phyloP scores from a whole-genome alignment of 805 yeast species.

The Scheffersomyces amazonensis region DNA sequence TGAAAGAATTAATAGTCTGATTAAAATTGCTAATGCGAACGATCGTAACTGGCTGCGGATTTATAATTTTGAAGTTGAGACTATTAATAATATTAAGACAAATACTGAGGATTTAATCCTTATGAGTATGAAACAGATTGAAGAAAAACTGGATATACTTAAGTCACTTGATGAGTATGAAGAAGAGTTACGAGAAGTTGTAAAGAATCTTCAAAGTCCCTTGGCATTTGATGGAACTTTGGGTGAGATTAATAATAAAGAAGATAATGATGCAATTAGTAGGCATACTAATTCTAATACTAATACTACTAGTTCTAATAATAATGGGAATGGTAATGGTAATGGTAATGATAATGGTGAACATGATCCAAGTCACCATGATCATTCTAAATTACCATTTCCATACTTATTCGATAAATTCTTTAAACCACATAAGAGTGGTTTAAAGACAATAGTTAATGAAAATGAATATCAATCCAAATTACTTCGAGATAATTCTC shows the following conservation, averaged over 20 bases:
- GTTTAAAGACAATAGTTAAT: constrained; percentile 20
- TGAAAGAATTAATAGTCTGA: constrained; percentile 18
- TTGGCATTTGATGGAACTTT: constrained; percentile 28
- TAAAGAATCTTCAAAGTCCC: constrained; percentile 31
- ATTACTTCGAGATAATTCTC: constrained; percentile 16
- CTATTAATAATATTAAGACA: constrained; percentile 28
- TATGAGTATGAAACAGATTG: constrained; percentile 8
- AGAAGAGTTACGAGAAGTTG: constrained; percentile 26
- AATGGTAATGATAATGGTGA: background rate
- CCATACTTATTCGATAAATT: constrained; percentile 9
- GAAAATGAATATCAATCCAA: constrained; percentile 28
- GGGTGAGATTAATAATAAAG: constrained; percentile 5
- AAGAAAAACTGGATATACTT: constrained; percentile 13
- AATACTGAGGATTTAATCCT: constrained; percentile 29
- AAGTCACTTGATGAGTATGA: constrained; percentile 24
- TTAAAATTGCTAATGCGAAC: constrained; percentile 22
- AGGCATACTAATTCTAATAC: background rate
- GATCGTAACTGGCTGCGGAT: constrained; percentile 33
- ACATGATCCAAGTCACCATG: background rate
- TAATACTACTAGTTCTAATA: background rate
- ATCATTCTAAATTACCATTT: constrained; percentile 10
- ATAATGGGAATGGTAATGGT: constrained; percentile 1
- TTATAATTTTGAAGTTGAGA: constrained; percentile 30
- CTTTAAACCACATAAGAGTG: constrained; percentile 14
- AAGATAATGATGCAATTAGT: constrained; percentile 1